Conservation (phyloP, 805 yeast species). For the Limtongozyma cylindracea region DNA sequence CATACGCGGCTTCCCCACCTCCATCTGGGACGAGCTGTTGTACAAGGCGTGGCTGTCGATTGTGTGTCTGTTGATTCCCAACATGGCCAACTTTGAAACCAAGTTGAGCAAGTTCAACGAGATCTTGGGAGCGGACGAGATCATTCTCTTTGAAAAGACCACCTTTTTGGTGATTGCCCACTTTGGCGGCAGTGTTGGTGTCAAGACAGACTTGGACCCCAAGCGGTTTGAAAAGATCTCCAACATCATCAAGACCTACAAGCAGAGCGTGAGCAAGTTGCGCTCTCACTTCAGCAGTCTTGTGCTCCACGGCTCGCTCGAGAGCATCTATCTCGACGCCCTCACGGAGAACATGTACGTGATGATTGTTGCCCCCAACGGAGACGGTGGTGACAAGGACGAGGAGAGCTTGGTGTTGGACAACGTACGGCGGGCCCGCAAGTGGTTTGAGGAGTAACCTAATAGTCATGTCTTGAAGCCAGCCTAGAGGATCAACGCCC, state of each 20-base stretch:
- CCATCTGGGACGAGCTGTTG: conserved; percentile 91
- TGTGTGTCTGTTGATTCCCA: conserved; percentile 86
- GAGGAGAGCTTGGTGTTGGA: conserved; percentile 23
- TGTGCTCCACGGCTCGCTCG: conserved; percentile 33
- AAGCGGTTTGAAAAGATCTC: conserved; percentile 86
- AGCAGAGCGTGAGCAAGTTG: conserved; percentile 74
- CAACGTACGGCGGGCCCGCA: conserved; percentile 29
- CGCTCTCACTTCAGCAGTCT: conserved; percentile 65
- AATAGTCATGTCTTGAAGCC: no score
- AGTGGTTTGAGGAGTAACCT: conserved; percentile 24
- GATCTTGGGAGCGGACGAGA: conserved; percentile 66
- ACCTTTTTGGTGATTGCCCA: conserved; percentile 68
- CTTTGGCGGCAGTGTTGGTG: conserved; percentile 5
- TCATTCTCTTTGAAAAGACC: conserved; percentile 76
- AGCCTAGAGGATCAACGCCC: no score
- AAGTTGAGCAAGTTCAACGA: conserved; percentile 50
- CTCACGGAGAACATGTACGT: conserved; percentile 35
- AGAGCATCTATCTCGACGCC: conserved; percentile 22
- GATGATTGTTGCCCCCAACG: no score
- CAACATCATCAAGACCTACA: conserved; percentile 80
- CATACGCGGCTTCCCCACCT: conserved; percentile 74
- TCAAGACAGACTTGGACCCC: conserved; percentile 32
- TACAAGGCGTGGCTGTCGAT: conserved; percentile 96
- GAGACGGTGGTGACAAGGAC: no score
- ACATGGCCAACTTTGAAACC: conserved; percentile 57